Evolutionary conservation across 306 rosid genomes (phyloP).

Genomic region (Purshia tridentata): DNA sequence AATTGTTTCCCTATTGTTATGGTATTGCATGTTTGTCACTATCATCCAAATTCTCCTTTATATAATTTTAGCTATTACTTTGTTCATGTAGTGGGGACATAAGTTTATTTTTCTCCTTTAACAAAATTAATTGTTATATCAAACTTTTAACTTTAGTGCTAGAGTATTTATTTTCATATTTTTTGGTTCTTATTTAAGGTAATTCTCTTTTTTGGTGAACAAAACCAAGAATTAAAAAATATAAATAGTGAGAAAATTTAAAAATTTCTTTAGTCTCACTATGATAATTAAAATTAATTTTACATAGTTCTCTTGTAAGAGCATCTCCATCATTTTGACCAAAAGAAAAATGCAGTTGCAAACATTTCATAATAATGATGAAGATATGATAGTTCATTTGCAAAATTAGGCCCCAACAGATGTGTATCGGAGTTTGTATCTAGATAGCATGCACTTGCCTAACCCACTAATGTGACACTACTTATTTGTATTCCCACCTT

Average conservation of each 20-base stretch:
- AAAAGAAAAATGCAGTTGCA: neutral
- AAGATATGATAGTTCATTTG: too few species aligned
- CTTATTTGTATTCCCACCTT: constrained; percentile 20
- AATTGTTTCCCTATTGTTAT: constrained; percentile 7
- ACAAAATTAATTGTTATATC: too few species aligned
- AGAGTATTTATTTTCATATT: too few species aligned
- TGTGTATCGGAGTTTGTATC: neutral
- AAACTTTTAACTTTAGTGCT: too few species aligned
- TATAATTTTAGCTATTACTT: neutral
- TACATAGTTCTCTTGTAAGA: neutral
- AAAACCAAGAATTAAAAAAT: neutral
- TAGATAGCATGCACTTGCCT: constrained; percentile 25
- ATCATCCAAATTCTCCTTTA: neutral
- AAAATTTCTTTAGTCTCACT: neutral
- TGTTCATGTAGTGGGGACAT: neutral
- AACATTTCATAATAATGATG: neutral
- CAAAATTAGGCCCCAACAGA: too few species aligned
- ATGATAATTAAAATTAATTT: neutral
- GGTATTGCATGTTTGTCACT: constrained; percentile 13
- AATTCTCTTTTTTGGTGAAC: too few species aligned
- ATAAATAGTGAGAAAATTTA: neutral
- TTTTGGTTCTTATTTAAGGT: too few species aligned
- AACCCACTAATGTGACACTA: constrained; percentile 40
- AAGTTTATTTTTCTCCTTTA: neutral
- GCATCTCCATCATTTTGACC: neutral